These are phyloP conservation scores for Calocera cornea DNA, from an alignment of 768 basidiomycete genomes.

Conservation along the genomic window DNA sequence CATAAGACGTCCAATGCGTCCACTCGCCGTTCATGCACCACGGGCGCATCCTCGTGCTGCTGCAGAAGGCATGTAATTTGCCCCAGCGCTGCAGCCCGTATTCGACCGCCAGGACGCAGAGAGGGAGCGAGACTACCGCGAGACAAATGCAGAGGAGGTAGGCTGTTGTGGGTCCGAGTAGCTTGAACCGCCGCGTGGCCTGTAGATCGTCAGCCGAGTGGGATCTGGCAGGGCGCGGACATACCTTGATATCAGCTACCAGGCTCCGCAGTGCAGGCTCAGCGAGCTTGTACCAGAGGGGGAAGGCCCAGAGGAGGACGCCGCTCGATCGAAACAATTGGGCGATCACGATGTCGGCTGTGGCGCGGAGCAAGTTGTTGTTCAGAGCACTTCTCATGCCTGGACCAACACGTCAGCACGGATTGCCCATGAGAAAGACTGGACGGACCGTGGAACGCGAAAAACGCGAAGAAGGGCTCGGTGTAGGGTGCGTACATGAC, in stretches of 20 bases:
- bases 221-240: not conserved
- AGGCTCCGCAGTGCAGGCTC: conserved; percentile 34
- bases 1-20: not conserved
- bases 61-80: not conserved
- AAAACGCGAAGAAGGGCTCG: conserved; percentile 75
- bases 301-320: conserved; percentile 58
- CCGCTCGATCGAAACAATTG: conserved; percentile 65
- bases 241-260: not conserved
- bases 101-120: not conserved
- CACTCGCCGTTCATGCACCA: not conserved
- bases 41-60: not conserved
- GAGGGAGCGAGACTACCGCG: not conserved
- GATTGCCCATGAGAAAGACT: not conserved
- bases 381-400: conserved; percentile 48
- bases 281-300: conserved; percentile 57
- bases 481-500: conserved; percentile 58
- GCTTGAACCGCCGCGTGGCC: not conserved
- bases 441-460: conserved; percentile 54
- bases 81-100: not conserved
- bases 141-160: not conserved
- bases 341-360: conserved; percentile 51
- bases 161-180: not conserved
- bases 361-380: conserved; percentile 39
- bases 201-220: not conserved
- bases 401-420: conserved; percentile 16